Conservation (phyloP, 352 stramenopile species). For the Globisporangium acanthophoron region DNA sequence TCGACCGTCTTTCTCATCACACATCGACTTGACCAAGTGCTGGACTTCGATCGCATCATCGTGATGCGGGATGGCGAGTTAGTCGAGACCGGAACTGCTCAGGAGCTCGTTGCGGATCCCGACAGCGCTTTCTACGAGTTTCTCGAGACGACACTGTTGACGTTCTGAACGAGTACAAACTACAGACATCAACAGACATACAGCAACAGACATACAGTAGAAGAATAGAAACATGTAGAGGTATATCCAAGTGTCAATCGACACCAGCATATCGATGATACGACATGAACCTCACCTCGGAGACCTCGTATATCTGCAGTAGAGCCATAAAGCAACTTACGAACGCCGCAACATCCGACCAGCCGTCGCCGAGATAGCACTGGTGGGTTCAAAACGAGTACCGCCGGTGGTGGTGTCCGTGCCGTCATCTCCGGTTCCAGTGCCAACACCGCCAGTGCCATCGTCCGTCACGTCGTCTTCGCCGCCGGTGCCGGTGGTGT, state of each 20-base stretch:
- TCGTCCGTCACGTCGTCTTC: neutral
- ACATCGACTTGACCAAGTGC: conserved; percentile 68
- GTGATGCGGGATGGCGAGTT: conserved; percentile 16
- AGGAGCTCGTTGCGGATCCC: conserved; percentile 29
- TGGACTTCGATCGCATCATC: conserved; percentile 11
- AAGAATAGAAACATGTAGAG: no score
- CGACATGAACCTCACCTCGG: no score
- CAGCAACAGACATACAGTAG: no score
- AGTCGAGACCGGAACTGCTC: conserved; percentile 24
- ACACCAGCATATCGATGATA: no score
- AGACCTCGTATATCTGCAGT: no score
- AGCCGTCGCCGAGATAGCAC: no score
- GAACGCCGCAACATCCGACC: no score
- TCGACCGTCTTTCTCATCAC: conserved; percentile 86
- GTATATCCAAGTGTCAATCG: no score
- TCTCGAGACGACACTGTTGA: conserved; percentile 38
- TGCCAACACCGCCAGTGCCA: neutral
- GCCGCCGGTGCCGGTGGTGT: neutral
- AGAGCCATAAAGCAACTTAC: no score
- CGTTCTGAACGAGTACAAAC: conserved; percentile 4
- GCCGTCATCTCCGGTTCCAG: no score
- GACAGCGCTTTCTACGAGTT: conserved; percentile 44
- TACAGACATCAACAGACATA: no score
- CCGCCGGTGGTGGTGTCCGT: neutral
- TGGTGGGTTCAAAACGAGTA: neutral